Evolutionary conservation across 1,139 yeast genomes (phyloP), one percentile per base, ranked within the genome.

Genomic region (Yamadazyma atlantica): DNA sequence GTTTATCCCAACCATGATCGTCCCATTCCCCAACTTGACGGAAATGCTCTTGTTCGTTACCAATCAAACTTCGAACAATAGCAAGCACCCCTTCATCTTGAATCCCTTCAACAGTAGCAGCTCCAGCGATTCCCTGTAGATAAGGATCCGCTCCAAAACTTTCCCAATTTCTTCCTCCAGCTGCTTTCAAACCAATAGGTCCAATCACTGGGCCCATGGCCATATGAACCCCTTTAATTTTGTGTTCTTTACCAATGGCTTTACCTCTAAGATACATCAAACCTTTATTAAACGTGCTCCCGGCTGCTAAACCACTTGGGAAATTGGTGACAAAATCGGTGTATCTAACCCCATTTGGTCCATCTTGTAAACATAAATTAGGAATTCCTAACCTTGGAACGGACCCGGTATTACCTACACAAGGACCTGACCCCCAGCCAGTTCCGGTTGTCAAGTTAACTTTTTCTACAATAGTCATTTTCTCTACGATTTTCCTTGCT

Each of bases 141-240:
- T 78, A 78, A 1, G 86, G 84, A 50, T 80, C 86, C 4, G 80
- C 61, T 1, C 84, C 83, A 57, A 79, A 80, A 25, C 81, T 72
- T 57, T 80, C 86, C 82, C 84, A 80, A 56, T 75, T 78, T 48
- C 85, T 63, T 4, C 86, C 85, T 7, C 82, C 85, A 30, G 73
- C 75, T 3, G 84, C 85, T 49, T 78, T 75, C 29, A 67, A 60
- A 0, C 85, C 86, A 36, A 79, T 66, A n/a, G 85, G 85, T 0
- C 84, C 85, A 37, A 78, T 63, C 3, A 74, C 69, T 11, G 87
- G 87, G 3, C 85, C 86, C 28, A 81, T 63, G 29, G 75, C 69
- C 33, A 80, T 69, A 51, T 80, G 78, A n/a, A 75, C 81, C 21
- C 84, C 85, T 50, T 80, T 80, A 12, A 56, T 60, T 42, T 65